These are phyloP conservation scores for Venturia aucupariae DNA, from an alignment of 2,329 filamentous ascomycete species.

Conservation along the genomic window DNA sequence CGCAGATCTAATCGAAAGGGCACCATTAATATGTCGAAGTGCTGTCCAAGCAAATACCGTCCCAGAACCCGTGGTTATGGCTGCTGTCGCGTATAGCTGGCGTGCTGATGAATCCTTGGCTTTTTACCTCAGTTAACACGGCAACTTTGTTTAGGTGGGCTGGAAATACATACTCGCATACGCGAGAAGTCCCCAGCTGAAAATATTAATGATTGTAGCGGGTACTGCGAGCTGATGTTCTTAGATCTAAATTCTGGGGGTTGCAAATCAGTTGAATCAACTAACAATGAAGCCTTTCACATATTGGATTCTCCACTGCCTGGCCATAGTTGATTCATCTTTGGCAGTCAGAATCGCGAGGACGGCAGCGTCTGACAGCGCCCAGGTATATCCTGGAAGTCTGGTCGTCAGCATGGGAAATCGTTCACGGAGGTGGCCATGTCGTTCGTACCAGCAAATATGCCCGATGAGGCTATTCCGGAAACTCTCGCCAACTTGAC, in stretches of 20 bases:
- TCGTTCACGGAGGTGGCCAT: neutral
- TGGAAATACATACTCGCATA: neutral
- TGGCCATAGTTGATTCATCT: slow-evolving; percentile 11
- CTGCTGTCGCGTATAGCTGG: slow-evolving; percentile 8
- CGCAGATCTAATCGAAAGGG: slow-evolving; percentile 7
- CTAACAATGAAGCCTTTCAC: slow-evolving; percentile 4
- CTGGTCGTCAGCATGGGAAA: neutral
- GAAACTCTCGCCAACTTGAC: neutral
- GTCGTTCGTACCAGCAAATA: slow-evolving; percentile 3
- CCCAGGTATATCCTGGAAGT: slow-evolving; percentile 5
- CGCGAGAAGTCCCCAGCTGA: slow-evolving; percentile 9
- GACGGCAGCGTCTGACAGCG: slow-evolving; percentile 11
- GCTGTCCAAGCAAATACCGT: slow-evolving; percentile 13
- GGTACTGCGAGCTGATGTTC: slow-evolving; percentile 9
- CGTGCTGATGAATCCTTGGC: neutral
- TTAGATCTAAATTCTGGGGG: neutral
- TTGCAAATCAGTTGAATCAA: neutral
- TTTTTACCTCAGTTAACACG: neutral
- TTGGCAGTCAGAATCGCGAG: slow-evolving; percentile 7
- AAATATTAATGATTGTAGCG: slow-evolving; percentile 11
- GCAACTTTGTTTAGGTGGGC: neutral
- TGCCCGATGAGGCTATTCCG: slow-evolving; percentile 7
- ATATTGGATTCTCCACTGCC: slow-evolving; percentile 13
- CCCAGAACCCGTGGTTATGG: slow-evolving; percentile 3
- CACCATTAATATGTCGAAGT: slow-evolving; percentile 12